Evolutionary conservation across 176 grass and related monocot species (phyloP), one percentile per base, ranked within the genome.

Genomic region (Oryza rufipogon): DNA sequence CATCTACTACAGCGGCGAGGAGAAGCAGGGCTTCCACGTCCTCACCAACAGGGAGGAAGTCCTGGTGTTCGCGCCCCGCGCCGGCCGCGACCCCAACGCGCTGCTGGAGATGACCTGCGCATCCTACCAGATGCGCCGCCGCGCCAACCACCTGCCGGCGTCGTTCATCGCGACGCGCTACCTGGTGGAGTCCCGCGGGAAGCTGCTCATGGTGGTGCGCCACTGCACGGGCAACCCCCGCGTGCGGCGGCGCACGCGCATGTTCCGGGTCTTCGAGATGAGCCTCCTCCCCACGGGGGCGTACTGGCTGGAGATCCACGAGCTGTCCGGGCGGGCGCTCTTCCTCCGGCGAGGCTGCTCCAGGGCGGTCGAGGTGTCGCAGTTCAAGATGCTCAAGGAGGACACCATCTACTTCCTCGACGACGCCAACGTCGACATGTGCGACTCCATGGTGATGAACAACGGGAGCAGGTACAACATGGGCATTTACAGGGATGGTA

Each of bases 131-230:
- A 2, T 83, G 14, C 70, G 42, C 38, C 45, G 17, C 39, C 81
- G 81, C 3, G 56, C 38, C 38, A 46, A 23, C 8, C 38, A 32
- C 30, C 2, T 26, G 36, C 32, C 36, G 12, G 6, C 19, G 26
- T 54, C 44, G 12, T 34, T 38, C 49, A 17, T 9, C 28, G 1
- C 58, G 14, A 45, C 63, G 70, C 85, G 85, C 61, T 87, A 67
- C 36, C 85, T 87, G 46, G 77, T 81, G 22, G 70, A 67, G 34
- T 87, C 85, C 22, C 85, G 85, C 8, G 71, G 78, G 17, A 87
- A 46, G 28, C 19, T 87, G 71, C 71, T 87, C 0, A 75, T 87
- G 85, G 64, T 81, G 11, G 23, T 79, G 71, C 69, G 17, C 58
- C 28, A 64, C 13, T 28, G 23, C 84, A 67, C 30, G 12, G 64